These are phyloP conservation scores for Sporisorium sorghi DNA, from an alignment of 1,284 basidiomycete species.

Conservation along the genomic window DNA sequence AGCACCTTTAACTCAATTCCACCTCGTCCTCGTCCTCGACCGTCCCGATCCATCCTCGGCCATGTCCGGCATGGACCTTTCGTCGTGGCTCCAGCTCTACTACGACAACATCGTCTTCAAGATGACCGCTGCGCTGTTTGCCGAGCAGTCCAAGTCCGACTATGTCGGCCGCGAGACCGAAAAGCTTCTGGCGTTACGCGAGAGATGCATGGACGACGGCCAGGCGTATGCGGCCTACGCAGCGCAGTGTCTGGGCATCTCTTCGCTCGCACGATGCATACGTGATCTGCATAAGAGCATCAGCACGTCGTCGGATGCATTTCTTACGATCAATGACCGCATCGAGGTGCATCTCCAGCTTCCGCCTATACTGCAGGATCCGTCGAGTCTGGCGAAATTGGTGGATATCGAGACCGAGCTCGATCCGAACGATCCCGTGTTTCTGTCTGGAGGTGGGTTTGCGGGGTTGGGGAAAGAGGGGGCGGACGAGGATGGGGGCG, in stretches of 20 bases:
- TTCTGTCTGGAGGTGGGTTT: slow-evolving; percentile 51
- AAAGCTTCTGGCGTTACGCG: slow-evolving; percentile 54
- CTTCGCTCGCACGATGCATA: slow-evolving; percentile 59
- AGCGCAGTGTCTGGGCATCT: slow-evolving; percentile 50
- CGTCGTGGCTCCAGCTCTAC: slow-evolving; percentile 59
- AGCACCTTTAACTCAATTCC: slow-evolving; percentile 56
- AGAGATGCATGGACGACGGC: slow-evolving; percentile 59
- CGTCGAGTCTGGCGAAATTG: slow-evolving; percentile 39
- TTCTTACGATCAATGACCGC: slow-evolving; percentile 60
- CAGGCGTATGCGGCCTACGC: slow-evolving; percentile 52
- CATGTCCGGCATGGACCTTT: slow-evolving; percentile 50
- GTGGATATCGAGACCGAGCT: slow-evolving; percentile 62
- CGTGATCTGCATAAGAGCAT: slow-evolving; percentile 56
- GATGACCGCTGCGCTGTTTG: slow-evolving; percentile 65
- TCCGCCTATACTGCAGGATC: slow-evolving; percentile 61
- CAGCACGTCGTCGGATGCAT: slow-evolving; percentile 54
- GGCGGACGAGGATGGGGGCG: slow-evolving; percentile 34
- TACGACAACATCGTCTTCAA: slow-evolving; percentile 68
- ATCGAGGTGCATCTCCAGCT: slow-evolving; percentile 65
- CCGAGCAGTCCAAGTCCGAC: slow-evolving; percentile 54
- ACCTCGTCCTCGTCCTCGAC: slow-evolving; percentile 67
- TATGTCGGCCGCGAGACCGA: slow-evolving; percentile 60
- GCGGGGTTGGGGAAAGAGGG: slow-evolving; percentile 43
- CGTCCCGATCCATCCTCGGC: slow-evolving; percentile 59
- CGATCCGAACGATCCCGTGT: slow-evolving; percentile 60